A percentile compares a stretch with the other conserved stretches of the same genome.
Evolutionary conservation across 202 grass and related monocot species (phyloP).

Genomic region (Musa balbisiana): DNA sequence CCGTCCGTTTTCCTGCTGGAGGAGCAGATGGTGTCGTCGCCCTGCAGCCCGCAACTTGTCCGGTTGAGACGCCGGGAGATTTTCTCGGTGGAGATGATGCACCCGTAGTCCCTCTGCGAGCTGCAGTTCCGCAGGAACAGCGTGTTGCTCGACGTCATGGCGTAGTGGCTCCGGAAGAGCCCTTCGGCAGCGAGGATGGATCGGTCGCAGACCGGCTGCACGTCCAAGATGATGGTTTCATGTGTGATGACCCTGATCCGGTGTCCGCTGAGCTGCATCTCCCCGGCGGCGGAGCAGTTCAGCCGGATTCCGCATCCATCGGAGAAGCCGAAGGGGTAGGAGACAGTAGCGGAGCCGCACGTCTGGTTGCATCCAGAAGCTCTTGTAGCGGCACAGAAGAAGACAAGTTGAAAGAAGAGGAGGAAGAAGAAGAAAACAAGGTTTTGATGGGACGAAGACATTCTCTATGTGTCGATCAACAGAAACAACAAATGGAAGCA

Average conservation of each 20-base stretch:
- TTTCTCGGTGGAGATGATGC: slow-evolving; percentile 12
- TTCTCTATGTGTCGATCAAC: slow-evolving; percentile 1
- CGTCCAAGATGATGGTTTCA: slow-evolving; percentile 9
- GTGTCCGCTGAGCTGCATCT: neutral
- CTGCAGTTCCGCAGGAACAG: slow-evolving; percentile 31
- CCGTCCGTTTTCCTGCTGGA: neutral
- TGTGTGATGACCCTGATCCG: slow-evolving; percentile 7
- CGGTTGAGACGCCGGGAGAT: neutral
- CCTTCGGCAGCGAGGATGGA: neutral
- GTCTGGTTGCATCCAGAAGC: slow-evolving; percentile 18
- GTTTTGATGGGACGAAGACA: neutral
- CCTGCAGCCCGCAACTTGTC: neutral
- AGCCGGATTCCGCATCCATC: slow-evolving; percentile 30
- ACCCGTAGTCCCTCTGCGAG: neutral
- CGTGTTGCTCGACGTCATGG: slow-evolving; percentile 19
- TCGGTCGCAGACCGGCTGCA: slow-evolving; percentile 36
- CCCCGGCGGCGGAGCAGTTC: slow-evolving; percentile 19
- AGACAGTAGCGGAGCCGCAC: slow-evolving; percentile 28
- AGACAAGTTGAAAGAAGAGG: neutral
- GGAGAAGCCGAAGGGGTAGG: slow-evolving; percentile 67
- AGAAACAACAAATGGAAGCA: neutral
- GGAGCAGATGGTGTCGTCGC: slow-evolving; percentile 26
- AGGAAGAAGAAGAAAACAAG: slow-evolving; percentile 3
- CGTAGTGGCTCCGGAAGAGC: slow-evolving; percentile 38
- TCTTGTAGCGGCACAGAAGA: neutral